Percentiles rank a stretch among this genome's conserved stretches.
Evolutionary conservation across 176 grass and related monocot genomes (phyloP).

Genomic region (maize (Zea mays)): Zm-B73-REFERENCE-NAM-5.0 NC_050098.1:109880501-109881000

Average conservation of each 20-base stretch:
- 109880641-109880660: too few relatives aligned
- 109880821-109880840: conserved; percentile 43
- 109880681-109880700: conserved; percentile 34
- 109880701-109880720: conserved; percentile 64
- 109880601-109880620: too few relatives aligned
- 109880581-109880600: too few relatives aligned
- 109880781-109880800: conserved; percentile 21
- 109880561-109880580: too few relatives aligned
- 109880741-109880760: conserved; percentile 6
- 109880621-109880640: background rate
- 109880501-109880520: too few relatives aligned
- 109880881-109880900: background rate
- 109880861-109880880: conserved; percentile 15
- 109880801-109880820: conserved; percentile 46
- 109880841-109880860: conserved; percentile 20
- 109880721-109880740: background rate
- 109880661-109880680: conserved; percentile 33
- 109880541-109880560: too few relatives aligned
- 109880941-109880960: background rate
- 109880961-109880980: conserved; percentile 35
- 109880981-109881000: conserved; percentile 53
- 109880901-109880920: background rate
- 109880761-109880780: conserved; percentile 37
- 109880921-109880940: background rate
- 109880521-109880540: too few relatives aligned